Conservation (phyloP, 139 green algal genomes). For the Pycnococcus provasolii region DNA sequence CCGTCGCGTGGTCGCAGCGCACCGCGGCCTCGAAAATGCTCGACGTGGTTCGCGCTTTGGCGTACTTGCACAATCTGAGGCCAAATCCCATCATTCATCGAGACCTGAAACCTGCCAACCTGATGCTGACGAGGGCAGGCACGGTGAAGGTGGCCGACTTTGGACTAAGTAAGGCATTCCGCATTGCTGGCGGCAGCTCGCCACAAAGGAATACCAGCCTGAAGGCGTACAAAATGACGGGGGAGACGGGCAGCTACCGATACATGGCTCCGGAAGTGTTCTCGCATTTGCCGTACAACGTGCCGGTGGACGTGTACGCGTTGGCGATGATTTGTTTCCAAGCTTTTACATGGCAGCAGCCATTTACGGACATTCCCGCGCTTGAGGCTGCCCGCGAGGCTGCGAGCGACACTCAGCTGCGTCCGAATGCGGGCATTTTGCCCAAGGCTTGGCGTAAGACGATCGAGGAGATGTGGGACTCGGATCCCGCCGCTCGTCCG, state of each 20-base stretch:
- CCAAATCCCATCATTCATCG: constrained; percentile 37
- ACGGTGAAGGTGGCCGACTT: constrained; percentile 43
- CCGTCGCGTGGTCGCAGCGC: no score
- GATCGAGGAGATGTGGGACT: background rate
- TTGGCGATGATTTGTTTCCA: constrained; percentile 43
- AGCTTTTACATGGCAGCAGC: constrained; percentile 22
- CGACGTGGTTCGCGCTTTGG: constrained; percentile 28
- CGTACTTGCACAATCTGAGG: constrained; percentile 34
- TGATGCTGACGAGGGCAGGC: constrained; percentile 27
- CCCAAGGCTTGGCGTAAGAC: background rate
- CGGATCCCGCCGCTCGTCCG: background rate
- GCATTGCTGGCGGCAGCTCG: background rate
- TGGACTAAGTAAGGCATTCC: constrained; percentile 29
- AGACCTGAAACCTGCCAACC: constrained; percentile 40
- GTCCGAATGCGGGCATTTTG: background rate
- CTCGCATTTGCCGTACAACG: constrained; percentile 36
- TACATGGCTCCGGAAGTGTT: constrained; percentile 54
- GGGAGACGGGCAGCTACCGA: constrained; percentile 31
- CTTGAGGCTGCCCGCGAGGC: constrained; percentile 4
- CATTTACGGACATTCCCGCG: background rate
- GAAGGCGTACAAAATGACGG: constrained; percentile 31
- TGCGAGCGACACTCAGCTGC: background rate
- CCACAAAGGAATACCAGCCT: background rate
- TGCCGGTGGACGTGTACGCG: constrained; percentile 44
- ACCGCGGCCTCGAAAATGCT: background rate